These are phyloP conservation scores for Sarcomyxa edulis DNA, from an alignment of 768 basidiomycete species.

Conservation along the genomic window DNA sequence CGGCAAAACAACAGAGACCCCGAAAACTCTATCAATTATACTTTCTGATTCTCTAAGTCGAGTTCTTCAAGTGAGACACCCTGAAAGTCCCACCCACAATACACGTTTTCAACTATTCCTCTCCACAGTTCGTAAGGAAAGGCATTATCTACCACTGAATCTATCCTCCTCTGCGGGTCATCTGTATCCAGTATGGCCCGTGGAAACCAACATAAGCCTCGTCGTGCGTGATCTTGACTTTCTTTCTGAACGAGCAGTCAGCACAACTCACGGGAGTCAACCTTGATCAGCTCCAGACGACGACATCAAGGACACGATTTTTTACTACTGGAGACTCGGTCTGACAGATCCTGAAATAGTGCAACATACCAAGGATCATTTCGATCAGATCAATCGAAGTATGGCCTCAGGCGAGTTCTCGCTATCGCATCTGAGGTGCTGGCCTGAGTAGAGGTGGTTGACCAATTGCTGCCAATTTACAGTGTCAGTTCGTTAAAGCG, in stretches of 20 bases:
- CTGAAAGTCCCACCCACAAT: too few relatives aligned
- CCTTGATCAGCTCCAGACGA: conserved; percentile 1
- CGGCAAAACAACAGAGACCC: too few relatives aligned
- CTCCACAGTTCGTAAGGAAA: too few relatives aligned
- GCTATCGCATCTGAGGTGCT: background rate
- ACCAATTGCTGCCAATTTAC: background rate
- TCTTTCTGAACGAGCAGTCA: too few relatives aligned
- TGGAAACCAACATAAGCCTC: conserved; percentile 10
- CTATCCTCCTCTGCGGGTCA: too few relatives aligned
- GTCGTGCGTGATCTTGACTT: conserved; percentile 3
- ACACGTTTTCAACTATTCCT: too few relatives aligned
- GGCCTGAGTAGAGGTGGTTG: background rate
- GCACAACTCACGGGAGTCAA: too few relatives aligned
- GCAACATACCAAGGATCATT: conserved; percentile 7
- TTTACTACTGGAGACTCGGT: conserved; percentile 8
- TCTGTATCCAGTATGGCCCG: too few relatives aligned
- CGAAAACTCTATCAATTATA: too few relatives aligned
- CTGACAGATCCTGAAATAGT: conserved; percentile 7
- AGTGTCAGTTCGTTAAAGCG: conserved; percentile 5
- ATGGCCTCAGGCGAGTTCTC: conserved; percentile 8
- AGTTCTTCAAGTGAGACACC: too few relatives aligned
- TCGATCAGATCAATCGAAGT: conserved; percentile 3
- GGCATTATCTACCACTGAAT: too few relatives aligned
- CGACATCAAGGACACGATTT: conserved; percentile 1
- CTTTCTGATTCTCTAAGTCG: too few relatives aligned